Base-by-base conservation (phyloP, 331 rosid genomes). In the Phaseolus coccineus region DNA sequence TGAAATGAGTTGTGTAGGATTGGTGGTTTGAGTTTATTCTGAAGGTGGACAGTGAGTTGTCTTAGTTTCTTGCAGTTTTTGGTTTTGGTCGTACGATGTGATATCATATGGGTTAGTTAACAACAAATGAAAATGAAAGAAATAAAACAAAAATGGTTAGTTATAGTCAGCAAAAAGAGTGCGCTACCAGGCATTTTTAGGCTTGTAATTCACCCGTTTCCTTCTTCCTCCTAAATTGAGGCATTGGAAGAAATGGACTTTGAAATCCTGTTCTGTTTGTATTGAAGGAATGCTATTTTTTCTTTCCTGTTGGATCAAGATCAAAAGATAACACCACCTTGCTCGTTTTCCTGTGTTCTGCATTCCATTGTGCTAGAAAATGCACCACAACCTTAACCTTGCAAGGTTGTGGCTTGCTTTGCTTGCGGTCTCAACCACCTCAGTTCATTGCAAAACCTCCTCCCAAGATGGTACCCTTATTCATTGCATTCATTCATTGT, bases 401-500 rank as follows among this genome's bases (percentile, higher is more conserved):
- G 56, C 80, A 63, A 77, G 86, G 83, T 83, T 89, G 85, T 92
- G 91, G 96, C 76, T 83, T 83, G 74, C 88, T 73, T 62, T 84
- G 61, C 85, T 77, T 22, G 88, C 82, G 63, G 73, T 88, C 71
- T 77, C 83, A 40, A 71, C 82, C 79, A 35, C 84, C 37, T 28
- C 33, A 30, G 89, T 85, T 63, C 89, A 48, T 64, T 75, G 82
- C 86, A 79, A 82, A 84, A 85, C 89, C 13, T 19, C 61, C 74
- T 75, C 86, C 66, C 59, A 82, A 52, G 89, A 85, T 75, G 89
- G 89, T 85, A 74, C 9, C n/a, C 16, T 46, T 46, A 12, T 46
- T 46, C 12, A 42, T 42, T 42, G 44, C 47, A 8, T 42, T 42
- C 47, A 46, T 46, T 35, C 25, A 55, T 22, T 47, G 0, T 71